Conservation (phyloP, 176 grass and related monocot genomes). For the Microstegium vimineum region DNA sequence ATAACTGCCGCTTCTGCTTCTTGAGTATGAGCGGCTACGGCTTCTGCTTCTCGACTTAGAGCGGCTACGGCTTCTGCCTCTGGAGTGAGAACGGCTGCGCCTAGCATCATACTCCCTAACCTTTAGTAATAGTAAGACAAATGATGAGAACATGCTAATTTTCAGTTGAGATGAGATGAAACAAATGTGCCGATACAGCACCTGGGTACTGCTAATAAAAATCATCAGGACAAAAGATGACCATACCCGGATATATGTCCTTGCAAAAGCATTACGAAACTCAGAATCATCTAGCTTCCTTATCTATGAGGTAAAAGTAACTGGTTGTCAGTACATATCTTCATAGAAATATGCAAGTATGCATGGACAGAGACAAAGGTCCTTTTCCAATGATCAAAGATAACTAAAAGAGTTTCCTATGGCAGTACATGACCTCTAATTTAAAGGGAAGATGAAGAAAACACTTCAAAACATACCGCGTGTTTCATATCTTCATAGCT, state of each 20-base stretch:
- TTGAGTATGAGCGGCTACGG: constrained; percentile 48
- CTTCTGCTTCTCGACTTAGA: constrained; percentile 67
- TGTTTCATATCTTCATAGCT: constrained; percentile 95
- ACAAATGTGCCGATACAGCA: no score
- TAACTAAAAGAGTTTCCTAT: background rate
- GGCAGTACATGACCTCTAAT: background rate
- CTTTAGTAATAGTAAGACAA: constrained; percentile 27
- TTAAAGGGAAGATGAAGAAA: constrained; percentile 20
- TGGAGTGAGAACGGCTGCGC: constrained; percentile 45
- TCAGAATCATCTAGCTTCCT: constrained; percentile 89
- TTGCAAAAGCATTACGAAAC: constrained; percentile 86
- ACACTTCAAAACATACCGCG: constrained; percentile 41
- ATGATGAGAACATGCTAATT: background rate
- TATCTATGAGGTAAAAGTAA: constrained; percentile 47
- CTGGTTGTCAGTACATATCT: constrained; percentile 5
- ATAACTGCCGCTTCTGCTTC: constrained; percentile 50
- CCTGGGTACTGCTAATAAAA: no score
- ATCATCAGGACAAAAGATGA: background rate
- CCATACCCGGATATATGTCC: constrained; percentile 70
- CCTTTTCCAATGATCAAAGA: background rate
- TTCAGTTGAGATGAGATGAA: constrained; percentile 2
- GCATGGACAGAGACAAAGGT: background rate
- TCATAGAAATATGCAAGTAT: background rate
- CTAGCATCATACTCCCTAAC: constrained; percentile 70
- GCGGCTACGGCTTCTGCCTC: constrained; percentile 40